A percentile compares a stretch with the other conserved stretches of the same genome.
Evolutionary conservation across 495 filamentous ascomycete species (phyloP).

Genomic region (Parmelia sp.): DNA sequence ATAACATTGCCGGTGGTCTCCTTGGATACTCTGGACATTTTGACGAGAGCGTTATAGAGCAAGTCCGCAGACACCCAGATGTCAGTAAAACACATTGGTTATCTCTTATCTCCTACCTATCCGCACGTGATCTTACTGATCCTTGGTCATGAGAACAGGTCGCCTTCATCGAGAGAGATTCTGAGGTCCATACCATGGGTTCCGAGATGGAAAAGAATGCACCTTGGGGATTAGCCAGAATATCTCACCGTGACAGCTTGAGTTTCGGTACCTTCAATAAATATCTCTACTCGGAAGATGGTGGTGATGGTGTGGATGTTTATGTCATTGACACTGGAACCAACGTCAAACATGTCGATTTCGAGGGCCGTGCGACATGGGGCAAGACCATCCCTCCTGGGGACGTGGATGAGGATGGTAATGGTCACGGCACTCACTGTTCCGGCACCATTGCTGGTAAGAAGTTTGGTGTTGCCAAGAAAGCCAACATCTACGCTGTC

Average conservation of each 20-base stretch:
- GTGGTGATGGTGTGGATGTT: constrained; percentile 96
- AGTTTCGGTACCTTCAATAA: constrained; percentile 94
- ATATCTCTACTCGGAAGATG: constrained; percentile 85
- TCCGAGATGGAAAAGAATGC: constrained; percentile 75
- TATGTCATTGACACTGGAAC: constrained; percentile 98
- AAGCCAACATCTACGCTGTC: constrained; percentile 91
- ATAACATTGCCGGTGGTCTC: constrained; percentile 77
- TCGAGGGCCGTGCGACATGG: constrained; percentile 92
- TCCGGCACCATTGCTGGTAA: constrained; percentile 95
- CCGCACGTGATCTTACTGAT: constrained; percentile 20
- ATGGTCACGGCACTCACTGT: constrained; percentile 99
- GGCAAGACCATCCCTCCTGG: constrained; percentile 86
- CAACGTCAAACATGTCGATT: constrained; percentile 91
- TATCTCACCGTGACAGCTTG: constrained; percentile 86
- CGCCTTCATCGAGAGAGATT: constrained; percentile 93
- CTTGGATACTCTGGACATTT: constrained; percentile 95
- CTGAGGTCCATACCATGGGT: constrained; percentile 73
- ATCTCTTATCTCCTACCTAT: constrained; percentile 20
- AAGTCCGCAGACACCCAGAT: constrained; percentile 93
- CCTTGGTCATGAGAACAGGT: constrained; percentile 52
- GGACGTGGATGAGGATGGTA: constrained; percentile 88
- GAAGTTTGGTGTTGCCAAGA: constrained; percentile 99
- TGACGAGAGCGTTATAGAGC: constrained; percentile 84
- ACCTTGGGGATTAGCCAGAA: constrained; percentile 95
- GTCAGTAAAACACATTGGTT: constrained; percentile 54